A percentile compares a stretch with the other conserved stretches of the same genome.
Evolutionary conservation across 768 basidiomycete species (phyloP).

Genomic region (Dioszegia crocea): DNA sequence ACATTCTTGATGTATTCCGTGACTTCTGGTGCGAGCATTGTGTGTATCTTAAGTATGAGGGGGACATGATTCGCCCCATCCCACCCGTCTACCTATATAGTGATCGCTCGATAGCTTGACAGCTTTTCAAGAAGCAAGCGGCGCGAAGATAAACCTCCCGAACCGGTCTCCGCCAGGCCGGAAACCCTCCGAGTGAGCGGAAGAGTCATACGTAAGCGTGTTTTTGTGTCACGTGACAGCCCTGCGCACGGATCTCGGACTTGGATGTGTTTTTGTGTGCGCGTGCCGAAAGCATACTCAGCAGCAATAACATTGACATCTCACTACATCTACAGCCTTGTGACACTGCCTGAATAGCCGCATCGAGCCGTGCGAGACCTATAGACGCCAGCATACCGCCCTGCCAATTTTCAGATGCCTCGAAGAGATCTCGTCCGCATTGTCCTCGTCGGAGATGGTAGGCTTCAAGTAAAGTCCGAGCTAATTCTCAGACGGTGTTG

Average conservation of each 20-base stretch:
- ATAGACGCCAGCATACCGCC: too few species aligned
- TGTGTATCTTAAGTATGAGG: not conserved
- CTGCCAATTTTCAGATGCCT: constrained; percentile 24
- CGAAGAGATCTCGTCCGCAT: constrained; percentile 43
- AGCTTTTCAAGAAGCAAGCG: not conserved
- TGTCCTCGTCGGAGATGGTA: constrained; percentile 44
- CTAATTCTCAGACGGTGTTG: constrained; percentile 71
- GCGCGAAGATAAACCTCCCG: not conserved
- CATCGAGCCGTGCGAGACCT: too few species aligned
- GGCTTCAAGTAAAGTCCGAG: constrained; percentile 4
- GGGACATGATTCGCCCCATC: not conserved
- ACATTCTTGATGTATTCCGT: constrained; percentile 32
- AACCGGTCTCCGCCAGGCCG: not conserved
- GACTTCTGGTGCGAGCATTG: constrained; percentile 41
- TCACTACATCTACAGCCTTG: too few species aligned
- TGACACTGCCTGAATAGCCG: too few species aligned
- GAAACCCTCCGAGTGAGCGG: constrained; percentile 4
- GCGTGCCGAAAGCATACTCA: too few species aligned
- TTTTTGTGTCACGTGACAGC: too few species aligned
- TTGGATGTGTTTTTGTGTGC: too few species aligned
- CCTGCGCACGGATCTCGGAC: too few species aligned
- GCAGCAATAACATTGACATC: too few species aligned
- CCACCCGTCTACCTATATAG: not conserved
- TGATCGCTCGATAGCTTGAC: too few species aligned
- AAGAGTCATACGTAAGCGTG: not conserved